Percentiles rank a stretch among this genome's conserved stretches.
Evolutionary conservation across 1,284 basidiomycete genomes (phyloP).

Genomic region (Trametes polyzona): DNA sequence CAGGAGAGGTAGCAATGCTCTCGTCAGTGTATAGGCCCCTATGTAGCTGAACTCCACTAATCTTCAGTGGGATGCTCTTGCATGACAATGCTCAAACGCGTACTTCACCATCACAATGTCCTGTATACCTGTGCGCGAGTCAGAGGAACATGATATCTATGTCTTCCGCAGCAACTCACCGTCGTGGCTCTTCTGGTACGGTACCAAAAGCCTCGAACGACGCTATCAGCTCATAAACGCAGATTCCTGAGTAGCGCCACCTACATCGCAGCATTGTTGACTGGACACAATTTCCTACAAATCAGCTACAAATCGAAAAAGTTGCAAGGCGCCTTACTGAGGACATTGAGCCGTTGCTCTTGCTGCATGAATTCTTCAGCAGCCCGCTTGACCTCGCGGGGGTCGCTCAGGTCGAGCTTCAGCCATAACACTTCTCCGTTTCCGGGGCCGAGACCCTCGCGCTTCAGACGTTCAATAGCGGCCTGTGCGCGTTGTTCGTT

Average conservation of each 20-base stretch:
- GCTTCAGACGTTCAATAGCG: slow-evolving; percentile 42
- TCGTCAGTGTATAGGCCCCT: slow-evolving; percentile 50
- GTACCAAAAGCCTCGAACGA: slow-evolving; percentile 29
- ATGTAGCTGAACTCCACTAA: slow-evolving; percentile 44
- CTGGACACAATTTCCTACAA: slow-evolving; percentile 31
- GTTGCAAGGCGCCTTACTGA: slow-evolving; percentile 40
- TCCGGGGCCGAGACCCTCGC: slow-evolving; percentile 35
- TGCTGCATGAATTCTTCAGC: slow-evolving; percentile 49
- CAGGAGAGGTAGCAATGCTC: slow-evolving; percentile 52
- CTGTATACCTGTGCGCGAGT: slow-evolving; percentile 37
- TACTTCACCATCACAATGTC: slow-evolving; percentile 50
- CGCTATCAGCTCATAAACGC: neutral
- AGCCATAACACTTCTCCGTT: slow-evolving; percentile 49
- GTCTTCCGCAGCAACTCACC: slow-evolving; percentile 22
- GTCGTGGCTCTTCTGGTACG: slow-evolving; percentile 36
- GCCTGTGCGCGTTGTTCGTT: slow-evolving; percentile 42
- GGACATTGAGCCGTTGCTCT: slow-evolving; percentile 56
- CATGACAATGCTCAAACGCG: slow-evolving; percentile 20
- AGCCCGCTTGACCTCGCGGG: slow-evolving; percentile 44
- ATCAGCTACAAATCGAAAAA: neutral
- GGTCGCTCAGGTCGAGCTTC: slow-evolving; percentile 50
- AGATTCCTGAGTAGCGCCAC: slow-evolving; percentile 7
- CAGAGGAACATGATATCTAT: neutral
- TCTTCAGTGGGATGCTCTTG: neutral
- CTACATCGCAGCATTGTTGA: slow-evolving; percentile 58